phyloP scores from a whole-genome alignment of 306 rosid species.

The Canavalia ensiformis region DNA sequence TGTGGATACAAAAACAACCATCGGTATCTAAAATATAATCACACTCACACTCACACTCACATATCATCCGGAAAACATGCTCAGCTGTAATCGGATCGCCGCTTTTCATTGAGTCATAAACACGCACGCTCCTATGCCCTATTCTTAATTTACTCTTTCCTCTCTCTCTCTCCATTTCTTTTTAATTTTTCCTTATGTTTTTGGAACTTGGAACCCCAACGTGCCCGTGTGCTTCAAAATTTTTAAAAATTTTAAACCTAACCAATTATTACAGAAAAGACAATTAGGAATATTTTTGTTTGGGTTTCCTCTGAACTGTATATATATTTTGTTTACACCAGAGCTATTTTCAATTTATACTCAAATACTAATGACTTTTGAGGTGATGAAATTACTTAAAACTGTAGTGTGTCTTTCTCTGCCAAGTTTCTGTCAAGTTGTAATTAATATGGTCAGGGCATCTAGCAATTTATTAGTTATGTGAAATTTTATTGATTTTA shows the following conservation, averaged over 20 bases:
- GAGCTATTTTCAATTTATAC: too few relatives aligned
- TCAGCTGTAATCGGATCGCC: constrained; percentile 52
- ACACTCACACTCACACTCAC: constrained; percentile 17
- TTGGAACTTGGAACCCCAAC: constrained; percentile 22
- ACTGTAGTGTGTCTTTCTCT: too few relatives aligned
- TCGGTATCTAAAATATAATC: not conserved
- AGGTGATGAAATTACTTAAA: too few relatives aligned
- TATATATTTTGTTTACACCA: too few relatives aligned
- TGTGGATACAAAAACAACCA: constrained; percentile 1
- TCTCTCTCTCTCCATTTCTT: not conserved
- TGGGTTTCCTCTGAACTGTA: too few relatives aligned
- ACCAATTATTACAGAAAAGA: not conserved
- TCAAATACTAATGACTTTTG: too few relatives aligned
- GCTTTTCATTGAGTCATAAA: not conserved
- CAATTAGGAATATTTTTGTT: too few relatives aligned
- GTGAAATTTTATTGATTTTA: too few relatives aligned
- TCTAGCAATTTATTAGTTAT: too few relatives aligned
- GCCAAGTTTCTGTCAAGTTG: not conserved
- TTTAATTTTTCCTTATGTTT: not conserved
- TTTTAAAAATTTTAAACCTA: not conserved
- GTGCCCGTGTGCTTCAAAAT: not conserved
- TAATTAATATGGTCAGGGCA: too few relatives aligned
- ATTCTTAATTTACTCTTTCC: not conserved
- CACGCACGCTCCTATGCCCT: not conserved
- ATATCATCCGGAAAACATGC: constrained; percentile 53